Evolutionary conservation across 352 stramenopile genomes (phyloP), one percentile per base, ranked within the genome.

Genomic region (Plasmopara viticola): DNA sequence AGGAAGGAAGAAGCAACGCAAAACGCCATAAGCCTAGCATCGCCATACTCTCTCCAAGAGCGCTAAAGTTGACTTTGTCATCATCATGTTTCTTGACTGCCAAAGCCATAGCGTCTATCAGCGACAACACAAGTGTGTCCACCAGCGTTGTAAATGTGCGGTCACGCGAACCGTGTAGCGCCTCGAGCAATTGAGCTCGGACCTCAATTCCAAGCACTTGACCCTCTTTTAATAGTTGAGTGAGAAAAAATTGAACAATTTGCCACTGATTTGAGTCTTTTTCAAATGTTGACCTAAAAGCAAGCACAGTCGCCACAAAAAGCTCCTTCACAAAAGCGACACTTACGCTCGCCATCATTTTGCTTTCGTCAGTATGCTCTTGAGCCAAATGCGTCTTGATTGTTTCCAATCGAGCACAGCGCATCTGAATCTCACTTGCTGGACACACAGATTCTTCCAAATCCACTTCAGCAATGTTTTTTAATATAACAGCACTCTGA

Each of bases 1-100:
- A 97, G 41, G 85, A 91, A 33, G 96, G 97, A 17, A 97, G 57
- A 39, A 98, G 63, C 43, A 99, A 68, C 39, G 86, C 73, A 33
- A 99, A 95, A 9, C 90, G 78, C 64, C 97, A 85, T 55, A 98
- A 55, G 29, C 97, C 97, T 48, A 98, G 51, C 31, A 97, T 75
- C 25, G 97, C 74, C 61, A 96, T 89, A 40, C 73, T 78, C 49
- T 95, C 57, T 33, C 89, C 87, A 12, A 86, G 68, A 12, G 37
- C 18, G 15, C 31, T 53, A 28, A 14, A 15, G 37, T 37, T 43
- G 7, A 41, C 7, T 15, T 41, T 14, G 37, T 41, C 37, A 14
- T 40, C 31, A 42, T 18, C 14, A 37, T 52, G 47, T 15, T 59
- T 20, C 8, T 42, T 52, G 1, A 31, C 17, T 29, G 48, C 34